Evolutionary conservation across 78 protist species (phyloP), one percentile per base, ranked within the genome.

Genomic region (Dictyostelium brefeldianum): DNA sequence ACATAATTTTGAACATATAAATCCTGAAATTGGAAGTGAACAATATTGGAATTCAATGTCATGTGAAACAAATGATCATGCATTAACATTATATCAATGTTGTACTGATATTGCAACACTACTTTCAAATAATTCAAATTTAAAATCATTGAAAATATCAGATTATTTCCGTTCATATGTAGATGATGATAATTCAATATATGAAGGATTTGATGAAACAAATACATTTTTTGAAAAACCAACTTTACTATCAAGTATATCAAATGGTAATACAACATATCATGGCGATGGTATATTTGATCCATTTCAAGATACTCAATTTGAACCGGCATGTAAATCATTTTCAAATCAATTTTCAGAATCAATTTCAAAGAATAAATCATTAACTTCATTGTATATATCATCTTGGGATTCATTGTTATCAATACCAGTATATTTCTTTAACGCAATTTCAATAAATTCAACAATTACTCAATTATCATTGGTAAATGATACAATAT

Each of bases 331-430:
- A 25, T 29, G 27, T 67, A 67, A 67, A 67, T 29, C 75, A 12
- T 67, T 67, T 67, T 41, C 75, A 67, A 27, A 12, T 67, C 47
- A 31, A 67, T 67, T 67, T 41, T 67, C 75, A 11, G 48, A 67
- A 1, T 41, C 75, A 31, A 31, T 67, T 25, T 31, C 14, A 5
- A 27, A 27, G 36, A 67, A 67, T 67, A 67, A 25, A 67, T 29
- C 75, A 29, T 67, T 67, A 67, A 67, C 27, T 29, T 14, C 50
- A 31, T 47, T 67, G 5, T 25, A 25, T 31, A 67, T 67, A 14
- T 67, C 75, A 31, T 67, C 50, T 14, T 67, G 75, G 75, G 75
- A 67, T 31, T 31, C 75, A 27, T 67, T 67, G 31, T 67, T 67
- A 31, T 36, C 43, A 36, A 36, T 36, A 36, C 43, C 43, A 36